Evolutionary conservation across 2,329 filamentous ascomycete genomes (phyloP).

Genomic region (Arachnomyces sp.): DNA sequence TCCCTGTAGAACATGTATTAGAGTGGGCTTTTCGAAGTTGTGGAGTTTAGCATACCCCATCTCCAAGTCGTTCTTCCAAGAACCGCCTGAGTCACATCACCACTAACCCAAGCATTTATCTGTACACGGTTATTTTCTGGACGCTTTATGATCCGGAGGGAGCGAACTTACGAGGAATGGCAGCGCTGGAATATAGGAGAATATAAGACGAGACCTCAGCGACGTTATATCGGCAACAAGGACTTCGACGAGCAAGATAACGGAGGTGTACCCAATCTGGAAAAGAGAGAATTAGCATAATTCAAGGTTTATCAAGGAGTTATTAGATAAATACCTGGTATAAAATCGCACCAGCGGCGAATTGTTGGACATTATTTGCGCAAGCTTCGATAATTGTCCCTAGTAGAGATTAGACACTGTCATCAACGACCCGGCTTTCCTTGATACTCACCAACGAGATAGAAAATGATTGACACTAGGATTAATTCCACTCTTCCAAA

Average conservation of each 20-base stretch:
- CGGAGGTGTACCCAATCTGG: constrained; percentile 54
- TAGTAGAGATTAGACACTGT: neutral
- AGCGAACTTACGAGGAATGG: constrained; percentile 43
- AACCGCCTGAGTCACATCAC: constrained; percentile 48
- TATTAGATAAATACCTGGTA: constrained; percentile 38
- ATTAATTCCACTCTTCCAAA: constrained; percentile 57
- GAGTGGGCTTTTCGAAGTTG: neutral
- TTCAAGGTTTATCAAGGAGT: neutral
- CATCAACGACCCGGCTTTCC: neutral
- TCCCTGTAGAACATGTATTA: constrained; percentile 16
- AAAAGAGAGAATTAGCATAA: neutral
- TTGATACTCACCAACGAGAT: constrained; percentile 37
- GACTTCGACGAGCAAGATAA: constrained; percentile 56
- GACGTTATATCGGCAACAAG: constrained; percentile 59
- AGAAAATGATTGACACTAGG: constrained; percentile 49
- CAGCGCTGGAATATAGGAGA: constrained; percentile 55
- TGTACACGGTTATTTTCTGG: constrained; percentile 7
- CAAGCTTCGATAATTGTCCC: constrained; percentile 52
- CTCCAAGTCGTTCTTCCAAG: constrained; percentile 47
- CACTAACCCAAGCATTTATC: constrained; percentile 58
- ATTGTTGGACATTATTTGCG: constrained; percentile 43
- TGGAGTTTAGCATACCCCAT: constrained; percentile 43
- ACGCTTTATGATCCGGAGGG: neutral
- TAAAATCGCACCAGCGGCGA: constrained; percentile 51
- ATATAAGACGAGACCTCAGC: constrained; percentile 54